These are phyloP conservation scores for Sistotremastrum niveocremeum DNA, from an alignment of 768 basidiomycete species.

Conservation along the genomic window DNA sequence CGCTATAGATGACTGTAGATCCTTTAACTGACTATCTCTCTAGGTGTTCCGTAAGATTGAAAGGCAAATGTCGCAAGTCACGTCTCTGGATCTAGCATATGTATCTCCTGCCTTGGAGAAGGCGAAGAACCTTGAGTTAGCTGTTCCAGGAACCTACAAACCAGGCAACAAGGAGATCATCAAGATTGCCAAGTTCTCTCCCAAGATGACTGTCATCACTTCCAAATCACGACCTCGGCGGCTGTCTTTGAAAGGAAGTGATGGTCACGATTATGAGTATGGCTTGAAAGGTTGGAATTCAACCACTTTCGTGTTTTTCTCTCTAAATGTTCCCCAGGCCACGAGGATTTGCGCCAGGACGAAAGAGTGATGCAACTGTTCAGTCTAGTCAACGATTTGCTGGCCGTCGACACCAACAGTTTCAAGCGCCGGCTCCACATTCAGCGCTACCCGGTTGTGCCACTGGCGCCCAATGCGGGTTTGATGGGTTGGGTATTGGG, in stretches of 20 bases:
- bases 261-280: constrained; percentile 90
- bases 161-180: constrained; percentile 29
- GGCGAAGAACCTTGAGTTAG: constrained; percentile 80
- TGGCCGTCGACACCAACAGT: constrained; percentile 85
- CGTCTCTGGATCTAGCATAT: constrained; percentile 89
- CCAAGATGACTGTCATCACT: constrained; percentile 84
- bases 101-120: constrained; percentile 88
- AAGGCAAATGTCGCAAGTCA: constrained; percentile 81
- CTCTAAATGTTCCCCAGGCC: constrained; percentile 36
- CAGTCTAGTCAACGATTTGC: constrained; percentile 87
- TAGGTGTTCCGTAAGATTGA: constrained; percentile 95
- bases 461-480: constrained; percentile 91
- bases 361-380: constrained; percentile 99
- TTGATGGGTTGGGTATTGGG: constrained; percentile 92
- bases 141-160: constrained; percentile 71
- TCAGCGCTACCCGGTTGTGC: constrained; percentile 84
- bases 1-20: not conserved
- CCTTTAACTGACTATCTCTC: not conserved
- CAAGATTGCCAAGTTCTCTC: constrained; percentile 70
- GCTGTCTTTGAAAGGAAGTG: constrained; percentile 74
- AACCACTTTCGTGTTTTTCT: not conserved
- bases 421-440: constrained; percentile 95
- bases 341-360: constrained; percentile 97
- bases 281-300: constrained; percentile 59
- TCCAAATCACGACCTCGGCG: constrained; percentile 95